Evolutionary conservation across 768 basidiomycete genomes (phyloP), one percentile per base, ranked within the genome.

Genomic region (Paxillus rubicundulus): DNA sequence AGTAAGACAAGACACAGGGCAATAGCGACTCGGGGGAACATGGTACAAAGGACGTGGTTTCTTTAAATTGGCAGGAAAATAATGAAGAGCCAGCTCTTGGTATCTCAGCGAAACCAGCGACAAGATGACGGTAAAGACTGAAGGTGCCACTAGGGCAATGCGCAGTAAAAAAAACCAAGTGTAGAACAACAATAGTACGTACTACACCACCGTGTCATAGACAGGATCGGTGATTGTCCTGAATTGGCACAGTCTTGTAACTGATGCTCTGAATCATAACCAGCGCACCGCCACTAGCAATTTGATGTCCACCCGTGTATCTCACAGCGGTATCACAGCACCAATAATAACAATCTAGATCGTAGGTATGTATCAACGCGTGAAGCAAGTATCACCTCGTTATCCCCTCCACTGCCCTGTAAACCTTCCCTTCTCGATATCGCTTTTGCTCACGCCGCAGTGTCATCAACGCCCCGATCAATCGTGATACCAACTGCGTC

Each of bases 371-470:
- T 33, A 40, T 17, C 18, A 24, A 24, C 21, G 21, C 21, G 5
- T 5, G 24, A 30, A 17, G 18, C n/a, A 18, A 20, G 10, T 17
- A 28, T 61, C 63, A 68, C 46, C 71, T 70, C 83, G 86, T 82
- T 32, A 82, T 85, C 18, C 85, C 82, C 60, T 92, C 90, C 2
- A 98, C 84, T 9, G 80, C 76, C 71, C 94, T 95, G 78, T 98
- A 98, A 45, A 79, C 70, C 66, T 92, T 92, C 5, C 86, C 87
- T 13, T 82, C 82, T 42, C 75, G 74, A 44, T 73, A 74, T 52
- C 86, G 74, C 50, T 75, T 76, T 44, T 72, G 74, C 46, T 68
- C 68, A 37, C 61, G 69, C 2, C 73, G 73, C 66, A 77, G 73
- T 45, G 70, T 68, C 51, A 72, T 66, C 55, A 82, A 54, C 34